Conservation (phyloP, 2,329 filamentous ascomycete genomes). For the Colletotrichum tanaceti region DNA sequence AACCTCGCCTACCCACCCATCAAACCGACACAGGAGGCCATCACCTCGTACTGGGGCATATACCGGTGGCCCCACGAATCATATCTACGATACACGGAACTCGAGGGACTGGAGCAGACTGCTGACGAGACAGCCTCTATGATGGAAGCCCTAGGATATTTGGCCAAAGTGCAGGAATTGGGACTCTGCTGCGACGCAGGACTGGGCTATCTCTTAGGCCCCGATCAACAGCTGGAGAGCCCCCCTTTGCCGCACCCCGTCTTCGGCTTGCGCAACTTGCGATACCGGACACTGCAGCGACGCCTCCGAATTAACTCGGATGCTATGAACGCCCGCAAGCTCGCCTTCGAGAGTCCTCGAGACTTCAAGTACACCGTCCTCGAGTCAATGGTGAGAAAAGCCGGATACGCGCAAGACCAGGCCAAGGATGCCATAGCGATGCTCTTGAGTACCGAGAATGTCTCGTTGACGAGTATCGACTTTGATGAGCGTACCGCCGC, state of each 20-base stretch:
- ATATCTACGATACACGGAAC: slow-evolving; percentile 68
- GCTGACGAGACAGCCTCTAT: slow-evolving; percentile 73
- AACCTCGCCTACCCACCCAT: slow-evolving; percentile 61
- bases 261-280: slow-evolving; percentile 45
- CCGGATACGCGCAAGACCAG: slow-evolving; percentile 49
- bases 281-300: slow-evolving; percentile 36
- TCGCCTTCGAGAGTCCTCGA: slow-evolving; percentile 44
- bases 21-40: slow-evolving; percentile 66
- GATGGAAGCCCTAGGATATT: slow-evolving; percentile 68
- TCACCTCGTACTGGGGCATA: slow-evolving; percentile 71
- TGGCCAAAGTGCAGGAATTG: slow-evolving; percentile 69
- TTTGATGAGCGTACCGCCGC: slow-evolving; percentile 49
- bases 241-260: slow-evolving; percentile 51
- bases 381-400: slow-evolving; percentile 52
- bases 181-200: slow-evolving; percentile 75
- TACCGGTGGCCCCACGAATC: slow-evolving; percentile 72
- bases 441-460: slow-evolving; percentile 51
- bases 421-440: slow-evolving; percentile 50
- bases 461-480: slow-evolving; percentile 46
- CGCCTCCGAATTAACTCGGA: slow-evolving; percentile 17
- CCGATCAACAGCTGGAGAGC: slow-evolving; percentile 65
- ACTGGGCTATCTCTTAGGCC: slow-evolving; percentile 73
- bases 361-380: slow-evolving; percentile 49
- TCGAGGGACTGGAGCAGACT: slow-evolving; percentile 70
- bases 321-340: slow-evolving; percentile 43